Conservation (phyloP, 2,329 filamentous ascomycete genomes). For the Cryoendolithus antarcticus region DNA sequence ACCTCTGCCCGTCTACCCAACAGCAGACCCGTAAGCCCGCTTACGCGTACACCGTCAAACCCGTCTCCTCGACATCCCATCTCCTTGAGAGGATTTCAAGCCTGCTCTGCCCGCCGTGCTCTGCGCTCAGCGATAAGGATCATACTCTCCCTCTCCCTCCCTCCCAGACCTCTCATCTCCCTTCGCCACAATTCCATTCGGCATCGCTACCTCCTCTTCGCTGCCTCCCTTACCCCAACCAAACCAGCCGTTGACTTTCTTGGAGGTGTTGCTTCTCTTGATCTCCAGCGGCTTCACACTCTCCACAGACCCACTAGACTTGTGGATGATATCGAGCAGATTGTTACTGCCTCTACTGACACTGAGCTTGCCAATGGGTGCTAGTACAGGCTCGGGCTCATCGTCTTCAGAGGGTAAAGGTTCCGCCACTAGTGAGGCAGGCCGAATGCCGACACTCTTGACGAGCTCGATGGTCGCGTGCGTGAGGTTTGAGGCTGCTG, state of each 20-base stretch:
- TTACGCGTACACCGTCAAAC: too few relatives aligned
- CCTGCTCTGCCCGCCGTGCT: background rate
- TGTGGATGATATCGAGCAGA: background rate
- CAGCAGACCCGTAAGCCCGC: too few relatives aligned
- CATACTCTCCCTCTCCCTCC: slow-evolving; percentile 6
- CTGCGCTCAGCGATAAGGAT: slow-evolving; percentile 7
- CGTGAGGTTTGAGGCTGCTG: slow-evolving; percentile 80
- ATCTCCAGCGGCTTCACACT: slow-evolving; percentile 3
- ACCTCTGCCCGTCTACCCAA: too few relatives aligned
- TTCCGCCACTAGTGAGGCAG: slow-evolving; percentile 7
- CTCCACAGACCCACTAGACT: background rate
- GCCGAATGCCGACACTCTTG: slow-evolving; percentile 67
- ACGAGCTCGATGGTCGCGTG: slow-evolving; percentile 77
- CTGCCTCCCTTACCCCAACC: slow-evolving; percentile 6
- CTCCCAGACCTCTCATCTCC: background rate
- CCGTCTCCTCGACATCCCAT: too few relatives aligned
- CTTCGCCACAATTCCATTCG: background rate
- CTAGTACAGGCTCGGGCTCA: slow-evolving; percentile 6
- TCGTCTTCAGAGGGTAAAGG: slow-evolving; percentile 9
- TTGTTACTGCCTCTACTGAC: background rate
- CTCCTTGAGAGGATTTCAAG: too few relatives aligned
- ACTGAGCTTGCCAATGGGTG: background rate
- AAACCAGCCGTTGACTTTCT: slow-evolving; percentile 9
- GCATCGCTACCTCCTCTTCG: slow-evolving; percentile 3
- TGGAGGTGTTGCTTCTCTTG: background rate